Evolutionary conservation across 805 yeast species (phyloP).

Genomic region (Suhomyces sp.): DNA sequence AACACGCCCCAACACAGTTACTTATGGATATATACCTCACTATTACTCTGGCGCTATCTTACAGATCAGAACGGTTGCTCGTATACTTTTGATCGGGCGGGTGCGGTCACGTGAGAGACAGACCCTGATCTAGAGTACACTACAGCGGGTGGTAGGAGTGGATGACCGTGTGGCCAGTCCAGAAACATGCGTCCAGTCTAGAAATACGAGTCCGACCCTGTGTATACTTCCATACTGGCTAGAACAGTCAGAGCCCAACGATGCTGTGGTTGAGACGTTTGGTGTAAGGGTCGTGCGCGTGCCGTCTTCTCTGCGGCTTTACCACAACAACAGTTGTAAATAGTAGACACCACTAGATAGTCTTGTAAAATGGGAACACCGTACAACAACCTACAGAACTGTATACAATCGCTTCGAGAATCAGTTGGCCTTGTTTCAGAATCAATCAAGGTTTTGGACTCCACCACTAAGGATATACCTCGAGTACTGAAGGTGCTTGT

Average conservation of each 20-base stretch:
- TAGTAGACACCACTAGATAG: background rate
- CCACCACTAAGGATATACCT: conserved; percentile 38
- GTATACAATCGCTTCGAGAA: conserved; percentile 30
- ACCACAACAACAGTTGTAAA: background rate
- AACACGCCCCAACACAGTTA: background rate
- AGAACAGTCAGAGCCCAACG: no score
- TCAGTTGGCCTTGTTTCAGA: conserved; percentile 32
- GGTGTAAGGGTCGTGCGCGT: background rate
- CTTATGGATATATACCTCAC: background rate
- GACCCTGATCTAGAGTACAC: background rate
- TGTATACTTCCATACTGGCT: no score
- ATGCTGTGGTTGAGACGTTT: no score
- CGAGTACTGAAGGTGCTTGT: conserved; percentile 39
- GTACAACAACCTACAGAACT: conserved; percentile 17
- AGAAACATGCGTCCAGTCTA: no score
- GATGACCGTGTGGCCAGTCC: no score
- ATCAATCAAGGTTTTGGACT: conserved; percentile 31
- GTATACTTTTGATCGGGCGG: background rate
- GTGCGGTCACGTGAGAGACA: background rate
- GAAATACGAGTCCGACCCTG: no score
- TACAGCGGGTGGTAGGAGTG: background rate
- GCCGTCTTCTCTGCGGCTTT: background rate
- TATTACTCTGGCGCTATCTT: conserved; percentile 23
- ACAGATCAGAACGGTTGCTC: background rate
- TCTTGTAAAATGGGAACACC: background rate